Base-by-base conservation (phyloP, 176 grass and related monocot genomes). In the Musa itinerans region DNA sequence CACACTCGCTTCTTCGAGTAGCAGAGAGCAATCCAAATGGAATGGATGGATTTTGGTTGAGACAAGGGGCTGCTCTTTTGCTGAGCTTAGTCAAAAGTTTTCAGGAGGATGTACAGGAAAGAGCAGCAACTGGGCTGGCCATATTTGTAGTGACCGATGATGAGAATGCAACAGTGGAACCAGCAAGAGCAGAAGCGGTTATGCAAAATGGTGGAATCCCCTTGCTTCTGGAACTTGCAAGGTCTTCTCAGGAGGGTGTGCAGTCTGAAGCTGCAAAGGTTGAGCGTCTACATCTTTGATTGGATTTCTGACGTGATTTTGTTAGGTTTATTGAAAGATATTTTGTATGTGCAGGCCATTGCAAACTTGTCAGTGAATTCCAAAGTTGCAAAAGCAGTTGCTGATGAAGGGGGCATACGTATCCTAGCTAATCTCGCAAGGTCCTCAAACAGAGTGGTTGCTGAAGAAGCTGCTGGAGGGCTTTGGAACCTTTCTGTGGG, bases 401-500 rank as follows among this genome's bases (percentile, higher is more conserved):
- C 88, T 70, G 91, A 94, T 69, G 95, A 92, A 85, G 91, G 91
- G 12, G 95, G 95, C 65, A 99, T 99, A 73, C 17, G 69, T 70
- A 92, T 99, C 71, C 87, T 99, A 65, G 87, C 85, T 20, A 87
- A 87, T 83, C 84, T 99, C 48, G 95, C 95, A 22, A 87, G 84
- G 79, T 99, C 95, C 0, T 92, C 80, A 81, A 99, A 94, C 81
- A 83, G 91, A 34, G 70, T 86, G 85, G 95, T 99, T 82, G 91
- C 95, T 78, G 95, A 99, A 89, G 95, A 99, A 80, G 95, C 91
- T 78, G 91, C 95, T 73, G 91, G 95, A 66, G 95, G 95, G 52
- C 91, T 99, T 81, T 99, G 95, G 95, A 99, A 94, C 84, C 95
- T 99, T 59, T 99, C 95, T 63, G 95, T 99, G n/a, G 95, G 91